Base-by-base conservation (phyloP, 331 rosid genomes). In the Cydonia oblonga region DNA sequence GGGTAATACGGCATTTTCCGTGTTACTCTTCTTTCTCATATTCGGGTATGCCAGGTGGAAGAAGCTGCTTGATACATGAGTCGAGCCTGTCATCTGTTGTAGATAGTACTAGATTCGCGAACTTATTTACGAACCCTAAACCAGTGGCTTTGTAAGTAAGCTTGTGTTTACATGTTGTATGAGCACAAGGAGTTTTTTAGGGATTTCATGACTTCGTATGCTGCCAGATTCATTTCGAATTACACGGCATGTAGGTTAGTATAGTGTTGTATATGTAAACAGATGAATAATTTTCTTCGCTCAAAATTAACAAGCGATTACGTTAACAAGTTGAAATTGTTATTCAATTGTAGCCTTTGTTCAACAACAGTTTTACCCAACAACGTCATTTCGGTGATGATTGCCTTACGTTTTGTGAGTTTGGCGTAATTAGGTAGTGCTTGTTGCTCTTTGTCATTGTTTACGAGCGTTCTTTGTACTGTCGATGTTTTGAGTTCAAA, bases 41-140 rank as follows among this genome's bases (percentile, higher is more conserved):
- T 83, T 70, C 12, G 79, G 82, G 13, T 83, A 81, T 66, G 87
- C 89, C 25, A 85, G 82, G 83, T 95, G 89, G 96, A 95, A 84
- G 77, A 91, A 87, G 79, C 83, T 91, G 73, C 87, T 91, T 15
- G 96, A 90, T 76, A 86, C 91, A 1, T 95, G 74, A 87, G 83
- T 28, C 33, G 44, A 51, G 73, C 35, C 26, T 15, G 35, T 64
- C 59, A 26, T 66, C 78, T 19, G 40, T 29, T 28, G 16, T 70
- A 25, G 26, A 70, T 57, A 15, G 9, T 32, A 35, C 24, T 30
- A 35, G 53, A 32, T 54, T 13, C 24, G 16, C 49, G n/a, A 14
- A 33, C 33, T 30, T 70, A 25, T 54, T 54, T 15, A 32, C 28
- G 23, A 52, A 52, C n/a, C 62, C 6, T 58, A 5, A 46, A 16